Conservation (phyloP, 23 red algal genomes). For the Gracilaria gracilis region DNA sequence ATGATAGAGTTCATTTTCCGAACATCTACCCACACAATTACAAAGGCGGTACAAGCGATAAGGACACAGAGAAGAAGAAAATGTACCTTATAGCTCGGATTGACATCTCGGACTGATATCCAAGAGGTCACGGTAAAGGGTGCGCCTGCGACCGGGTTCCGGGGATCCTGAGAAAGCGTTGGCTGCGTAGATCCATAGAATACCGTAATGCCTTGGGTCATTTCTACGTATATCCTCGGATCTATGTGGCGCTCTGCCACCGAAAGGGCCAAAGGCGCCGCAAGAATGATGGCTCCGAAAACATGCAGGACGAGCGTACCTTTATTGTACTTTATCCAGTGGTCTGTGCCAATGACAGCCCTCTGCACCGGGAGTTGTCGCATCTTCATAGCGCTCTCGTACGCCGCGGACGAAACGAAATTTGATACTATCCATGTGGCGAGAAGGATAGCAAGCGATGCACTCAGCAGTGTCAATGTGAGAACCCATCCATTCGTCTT, state of each 20-base stretch:
- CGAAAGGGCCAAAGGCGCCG: constrained; percentile 15
- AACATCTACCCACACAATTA: constrained; percentile 7
- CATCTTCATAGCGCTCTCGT: not conserved
- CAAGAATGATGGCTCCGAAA: constrained; percentile 33
- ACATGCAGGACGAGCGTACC: constrained; percentile 15
- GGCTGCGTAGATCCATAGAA: constrained; percentile 32
- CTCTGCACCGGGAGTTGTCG: not conserved
- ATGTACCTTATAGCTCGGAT: not conserved
- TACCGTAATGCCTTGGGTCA: constrained; percentile 18
- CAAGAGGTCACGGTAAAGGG: constrained; percentile 31
- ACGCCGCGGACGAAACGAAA: not conserved
- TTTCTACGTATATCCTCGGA: constrained; percentile 30
- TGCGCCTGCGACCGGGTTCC: constrained; percentile 43
- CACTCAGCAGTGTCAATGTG: not conserved
- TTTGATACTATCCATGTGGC: constrained; percentile 35
- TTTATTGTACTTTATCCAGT: constrained; percentile 17
- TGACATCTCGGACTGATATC: constrained; percentile 27
- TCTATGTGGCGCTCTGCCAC: constrained; percentile 38
- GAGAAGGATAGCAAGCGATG: constrained; percentile 16
- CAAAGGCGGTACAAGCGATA: not conserved
- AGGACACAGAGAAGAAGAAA: not conserved
- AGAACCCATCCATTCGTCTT: constrained; percentile 12
- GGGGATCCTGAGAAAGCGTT: constrained; percentile 19
- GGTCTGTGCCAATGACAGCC: constrained; percentile 6
- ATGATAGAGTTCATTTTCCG: constrained; percentile 16